Evolutionary conservation across 176 grass and related monocot genomes (phyloP).

Genomic region (Musa troglodytarum): DNA sequence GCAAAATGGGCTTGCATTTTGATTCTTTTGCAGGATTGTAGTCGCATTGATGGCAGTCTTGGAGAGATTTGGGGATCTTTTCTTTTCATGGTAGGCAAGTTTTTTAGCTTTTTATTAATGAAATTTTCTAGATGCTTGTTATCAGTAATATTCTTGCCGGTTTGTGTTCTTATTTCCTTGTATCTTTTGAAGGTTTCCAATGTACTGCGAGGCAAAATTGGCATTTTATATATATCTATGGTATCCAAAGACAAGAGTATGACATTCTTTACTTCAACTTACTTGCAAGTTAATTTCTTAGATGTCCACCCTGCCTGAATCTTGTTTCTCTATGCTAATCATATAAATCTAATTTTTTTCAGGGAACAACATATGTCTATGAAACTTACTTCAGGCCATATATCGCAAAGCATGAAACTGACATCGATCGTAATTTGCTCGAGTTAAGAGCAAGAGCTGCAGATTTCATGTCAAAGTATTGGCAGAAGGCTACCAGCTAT

Average conservation of each 20-base stretch:
- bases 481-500: conserved; percentile 20
- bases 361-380: conserved; percentile 48
- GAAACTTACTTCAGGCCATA: conserved; percentile 35
- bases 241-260: conserved; percentile 47
- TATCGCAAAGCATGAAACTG: conserved; percentile 46
- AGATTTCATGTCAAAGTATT: conserved; percentile 28
- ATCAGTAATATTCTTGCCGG: neutral
- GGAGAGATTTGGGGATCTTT: conserved; percentile 38
- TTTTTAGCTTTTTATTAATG: neutral
- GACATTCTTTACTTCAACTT: conserved; percentile 6
- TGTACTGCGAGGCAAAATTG: conserved; percentile 64
- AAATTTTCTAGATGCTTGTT: neutral
- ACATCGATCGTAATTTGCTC: conserved; percentile 42
- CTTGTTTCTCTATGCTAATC: neutral
- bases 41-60: conserved; percentile 46
- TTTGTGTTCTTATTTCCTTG: conserved; percentile 11
- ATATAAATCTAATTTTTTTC: conserved; percentile 4
- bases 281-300: neutral
- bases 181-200: conserved; percentile 48
- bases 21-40: conserved; percentile 44
- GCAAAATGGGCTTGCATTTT: neutral
- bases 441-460: conserved; percentile 36
- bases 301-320: neutral
- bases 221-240: conserved; percentile 56
- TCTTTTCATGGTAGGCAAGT: neutral